Conservation (phyloP, 176 grass and related monocot genomes). For the barley (Hordeum vulgare) region MorexV3_pseudomolecules_assembly NC_058518.1:243086277-243086776, state of each 20-base stretch:
- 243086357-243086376: slow-evolving; percentile 23
- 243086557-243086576: neutral
- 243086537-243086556: neutral
- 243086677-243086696: neutral
- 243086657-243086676: slow-evolving; percentile 12
- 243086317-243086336: neutral
- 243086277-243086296: neutral
- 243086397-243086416: slow-evolving; percentile 19
- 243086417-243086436: slow-evolving; percentile 15
- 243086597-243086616: slow-evolving; percentile 15
- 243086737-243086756: neutral
- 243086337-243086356: slow-evolving; percentile 19
- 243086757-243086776: neutral
- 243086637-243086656: neutral
- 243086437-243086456: slow-evolving; percentile 15
- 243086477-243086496: neutral
- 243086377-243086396: neutral
- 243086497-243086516: neutral
- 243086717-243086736: neutral
- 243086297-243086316: neutral
- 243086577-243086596: neutral
- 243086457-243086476: neutral
- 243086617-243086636: slow-evolving; percentile 16
- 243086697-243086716: neutral
- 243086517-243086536: neutral